Conservation (phyloP, 306 rosid species). For the Cicer arietinum region DNA sequence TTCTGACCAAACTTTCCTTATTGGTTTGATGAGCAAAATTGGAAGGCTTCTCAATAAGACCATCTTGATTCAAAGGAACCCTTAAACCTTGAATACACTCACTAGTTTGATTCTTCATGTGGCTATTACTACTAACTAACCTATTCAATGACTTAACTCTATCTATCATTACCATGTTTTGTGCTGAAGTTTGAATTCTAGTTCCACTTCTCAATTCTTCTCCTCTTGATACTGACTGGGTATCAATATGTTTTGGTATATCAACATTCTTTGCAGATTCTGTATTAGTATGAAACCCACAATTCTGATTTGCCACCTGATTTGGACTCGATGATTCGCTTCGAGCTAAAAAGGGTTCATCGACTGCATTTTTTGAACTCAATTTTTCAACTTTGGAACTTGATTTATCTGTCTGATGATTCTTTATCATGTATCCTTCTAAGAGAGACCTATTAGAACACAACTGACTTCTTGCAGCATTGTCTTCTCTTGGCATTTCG, state of each 20-base stretch:
- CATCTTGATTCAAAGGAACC: conserved; percentile 49
- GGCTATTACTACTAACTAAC: conserved; percentile 27
- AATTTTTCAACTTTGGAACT: conserved; percentile 37
- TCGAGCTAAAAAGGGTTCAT: conserved; percentile 22
- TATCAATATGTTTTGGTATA: conserved; percentile 10
- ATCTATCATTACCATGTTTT: conserved; percentile 26
- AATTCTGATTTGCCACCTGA: conserved; percentile 37
- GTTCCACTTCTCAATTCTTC: conserved; percentile 29
- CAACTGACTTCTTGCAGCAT: conserved; percentile 2
- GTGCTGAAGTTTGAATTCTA: conserved; percentile 27
- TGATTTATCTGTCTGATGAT: conserved; percentile 34
- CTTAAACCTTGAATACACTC: conserved; percentile 60
- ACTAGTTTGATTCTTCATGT: conserved; percentile 37
- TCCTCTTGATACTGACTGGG: conserved; percentile 21
- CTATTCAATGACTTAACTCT: conserved; percentile 46
- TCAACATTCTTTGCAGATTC: conserved; percentile 31
- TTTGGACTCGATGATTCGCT: conserved; percentile 35
- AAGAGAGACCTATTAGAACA: conserved; percentile 25
- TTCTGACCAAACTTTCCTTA: conserved; percentile 28
- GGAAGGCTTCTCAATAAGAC: conserved; percentile 32
- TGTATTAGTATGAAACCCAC: neutral
- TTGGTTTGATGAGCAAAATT: conserved; percentile 23
- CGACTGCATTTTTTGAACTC: conserved; percentile 27
- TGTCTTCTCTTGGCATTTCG: conserved; percentile 13
- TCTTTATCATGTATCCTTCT: conserved; percentile 35